These are phyloP conservation scores for Ustilago shanxiensis DNA, from an alignment of 1,284 basidiomycete species.

Conservation along the genomic window DNA sequence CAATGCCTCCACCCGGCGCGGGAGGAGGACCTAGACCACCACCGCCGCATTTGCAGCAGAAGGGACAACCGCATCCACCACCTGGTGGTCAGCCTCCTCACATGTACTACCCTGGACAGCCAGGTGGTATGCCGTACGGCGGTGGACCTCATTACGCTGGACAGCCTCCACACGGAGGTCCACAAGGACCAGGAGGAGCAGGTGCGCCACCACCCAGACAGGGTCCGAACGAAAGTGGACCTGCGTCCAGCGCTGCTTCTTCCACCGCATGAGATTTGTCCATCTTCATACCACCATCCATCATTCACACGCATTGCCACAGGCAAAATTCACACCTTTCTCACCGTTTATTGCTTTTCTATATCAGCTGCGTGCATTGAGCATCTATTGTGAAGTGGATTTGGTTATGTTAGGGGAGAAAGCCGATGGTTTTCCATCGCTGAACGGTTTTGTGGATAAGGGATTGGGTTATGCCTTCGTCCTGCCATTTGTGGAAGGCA, in stretches of 20 bases:
- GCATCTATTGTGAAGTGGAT: neutral
- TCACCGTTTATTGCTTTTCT: too few relatives aligned
- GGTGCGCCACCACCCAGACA: slow-evolving; percentile 17
- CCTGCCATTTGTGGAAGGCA: slow-evolving; percentile 20
- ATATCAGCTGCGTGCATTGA: neutral
- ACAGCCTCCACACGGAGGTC: slow-evolving; percentile 17
- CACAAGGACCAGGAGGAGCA: slow-evolving; percentile 18
- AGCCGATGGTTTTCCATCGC: slow-evolving; percentile 32
- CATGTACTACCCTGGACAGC: slow-evolving; percentile 41
- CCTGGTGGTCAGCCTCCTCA: slow-evolving; percentile 31
- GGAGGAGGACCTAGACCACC: slow-evolving; percentile 43
- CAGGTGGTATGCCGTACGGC: slow-evolving; percentile 23
- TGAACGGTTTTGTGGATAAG: slow-evolving; percentile 37
- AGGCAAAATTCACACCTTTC: slow-evolving; percentile 2
- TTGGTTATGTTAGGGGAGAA: slow-evolving; percentile 25
- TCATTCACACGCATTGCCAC: neutral
- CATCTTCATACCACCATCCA: neutral
- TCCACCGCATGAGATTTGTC: slow-evolving; percentile 36
- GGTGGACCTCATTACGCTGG: slow-evolving; percentile 32
- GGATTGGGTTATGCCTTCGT: slow-evolving; percentile 15
- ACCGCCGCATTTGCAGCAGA: slow-evolving; percentile 46
- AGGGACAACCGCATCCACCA: slow-evolving; percentile 27
- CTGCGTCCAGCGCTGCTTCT: slow-evolving; percentile 40
- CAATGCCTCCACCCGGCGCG: slow-evolving; percentile 48
- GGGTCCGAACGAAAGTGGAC: slow-evolving; percentile 19